Conservation (phyloP, 1,284 basidiomycete genomes). For the Paramarasmius palmivorus region DNA sequence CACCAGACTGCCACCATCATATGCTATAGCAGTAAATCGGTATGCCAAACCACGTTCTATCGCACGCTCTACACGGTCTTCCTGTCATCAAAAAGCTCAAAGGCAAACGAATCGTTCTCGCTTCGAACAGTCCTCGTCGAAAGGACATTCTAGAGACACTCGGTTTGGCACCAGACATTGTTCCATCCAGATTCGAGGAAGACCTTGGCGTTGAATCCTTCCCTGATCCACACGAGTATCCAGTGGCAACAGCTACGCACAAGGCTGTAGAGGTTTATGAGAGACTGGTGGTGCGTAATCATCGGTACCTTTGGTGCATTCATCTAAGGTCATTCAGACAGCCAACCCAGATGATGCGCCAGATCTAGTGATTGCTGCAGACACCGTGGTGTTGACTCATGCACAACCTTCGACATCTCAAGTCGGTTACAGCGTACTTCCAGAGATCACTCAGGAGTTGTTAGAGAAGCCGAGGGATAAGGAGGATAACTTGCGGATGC, state of each 20-base stretch:
- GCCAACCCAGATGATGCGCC: conserved; percentile 82
- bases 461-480: conserved; percentile 87
- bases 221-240: conserved; percentile 86
- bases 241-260: conserved; percentile 88
- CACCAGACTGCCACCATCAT: too few relatives aligned
- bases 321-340: conserved; percentile 31
- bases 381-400: conserved; percentile 89
- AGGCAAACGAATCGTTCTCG: conserved; percentile 79
- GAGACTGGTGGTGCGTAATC: conserved; percentile 68
- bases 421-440: conserved; percentile 47
- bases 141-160: conserved; percentile 82
- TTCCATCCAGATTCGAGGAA: conserved; percentile 89
- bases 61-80: conserved; percentile 63
- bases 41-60: conserved; percentile 47
- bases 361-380: conserved; percentile 95
- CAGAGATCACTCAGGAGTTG: conserved; percentile 60
- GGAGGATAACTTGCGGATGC: conserved; percentile 86
- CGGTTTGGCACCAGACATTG: conserved; percentile 83
- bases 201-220: conserved; percentile 73
- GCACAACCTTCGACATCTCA: conserved; percentile 59
- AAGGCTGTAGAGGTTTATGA: conserved; percentile 96
- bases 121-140: conserved; percentile 84
- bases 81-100: conserved; percentile 73
- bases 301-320: conserved; percentile 9
- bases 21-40: too few relatives aligned